Conservation (phyloP, 2,329 filamentous ascomycete species). For the Colletotrichum sp. region DNA sequence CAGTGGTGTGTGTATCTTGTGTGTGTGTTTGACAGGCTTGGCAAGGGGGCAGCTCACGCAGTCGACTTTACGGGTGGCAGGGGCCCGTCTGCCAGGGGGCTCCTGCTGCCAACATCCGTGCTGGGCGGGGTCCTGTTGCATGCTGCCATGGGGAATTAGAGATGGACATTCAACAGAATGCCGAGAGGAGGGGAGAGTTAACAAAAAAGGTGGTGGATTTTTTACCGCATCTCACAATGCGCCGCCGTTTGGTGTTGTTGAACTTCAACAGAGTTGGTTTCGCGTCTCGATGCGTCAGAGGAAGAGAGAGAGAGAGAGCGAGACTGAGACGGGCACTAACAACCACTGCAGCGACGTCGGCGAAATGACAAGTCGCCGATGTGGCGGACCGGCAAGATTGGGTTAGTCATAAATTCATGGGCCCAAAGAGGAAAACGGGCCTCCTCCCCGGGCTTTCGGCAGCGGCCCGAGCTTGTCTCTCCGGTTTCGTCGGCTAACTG, state of each 20-base stretch:
- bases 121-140: slow-evolving; percentile 15
- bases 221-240: not conserved
- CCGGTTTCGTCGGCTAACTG: slow-evolving; percentile 20
- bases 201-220: not conserved
- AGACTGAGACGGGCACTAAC: not conserved
- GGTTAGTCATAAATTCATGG: not conserved
- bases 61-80: slow-evolving; percentile 22
- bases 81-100: slow-evolving; percentile 11
- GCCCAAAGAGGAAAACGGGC: not conserved
- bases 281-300: slow-evolving; percentile 2
- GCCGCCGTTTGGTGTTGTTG: not conserved
- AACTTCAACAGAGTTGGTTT: not conserved
- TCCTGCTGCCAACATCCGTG: slow-evolving; percentile 2
- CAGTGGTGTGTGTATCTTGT: not conserved
- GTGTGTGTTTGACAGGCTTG: not conserved
- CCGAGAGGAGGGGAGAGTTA: not conserved
- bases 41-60: slow-evolving; percentile 9
- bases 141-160: not conserved
- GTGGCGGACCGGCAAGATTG: not conserved
- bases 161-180: not conserved
- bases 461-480: slow-evolving; percentile 8
- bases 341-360: slow-evolving; percentile 15
- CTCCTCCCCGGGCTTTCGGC: slow-evolving; percentile 1
- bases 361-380: slow-evolving; percentile 21
- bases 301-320: not conserved